Evolutionary conservation across 306 rosid species (phyloP).

Genomic region (Cicer judaicum): DNA sequence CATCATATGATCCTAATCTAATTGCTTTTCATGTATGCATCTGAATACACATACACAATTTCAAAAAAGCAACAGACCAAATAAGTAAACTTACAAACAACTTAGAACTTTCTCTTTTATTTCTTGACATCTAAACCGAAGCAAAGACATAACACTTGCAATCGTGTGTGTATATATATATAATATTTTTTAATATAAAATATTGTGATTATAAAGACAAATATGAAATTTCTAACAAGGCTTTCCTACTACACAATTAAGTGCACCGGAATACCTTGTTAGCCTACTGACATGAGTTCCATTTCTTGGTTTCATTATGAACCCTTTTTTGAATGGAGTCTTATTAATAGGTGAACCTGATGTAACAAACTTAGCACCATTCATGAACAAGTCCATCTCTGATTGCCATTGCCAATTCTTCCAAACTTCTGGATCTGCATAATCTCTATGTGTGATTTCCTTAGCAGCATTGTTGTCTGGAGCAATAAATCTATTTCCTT

Average conservation of each 20-base stretch:
- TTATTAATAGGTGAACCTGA: conserved; percentile 6
- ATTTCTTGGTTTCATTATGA: conserved; percentile 42
- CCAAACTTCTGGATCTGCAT: conserved; percentile 2
- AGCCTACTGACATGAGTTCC: conserved; percentile 27
- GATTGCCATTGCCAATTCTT: conserved; percentile 43
- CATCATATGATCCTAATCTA: no score
- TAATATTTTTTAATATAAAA: not conserved
- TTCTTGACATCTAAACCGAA: conserved; percentile 2
- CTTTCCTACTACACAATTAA: not conserved
- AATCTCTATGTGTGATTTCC: conserved; percentile 54
- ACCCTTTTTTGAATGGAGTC: not conserved
- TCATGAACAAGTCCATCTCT: conserved; percentile 39
- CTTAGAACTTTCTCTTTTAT: not conserved
- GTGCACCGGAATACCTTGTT: conserved; percentile 33
- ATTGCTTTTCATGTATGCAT: not conserved
- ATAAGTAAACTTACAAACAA: not conserved
- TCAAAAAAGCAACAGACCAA: not conserved
- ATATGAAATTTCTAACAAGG: conserved; percentile 28
- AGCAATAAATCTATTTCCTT: conserved; percentile 86
- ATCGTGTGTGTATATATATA: not conserved
- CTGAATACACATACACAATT: not conserved
- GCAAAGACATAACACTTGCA: not conserved
- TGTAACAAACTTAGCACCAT: conserved; percentile 26
- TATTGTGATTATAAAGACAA: no score
- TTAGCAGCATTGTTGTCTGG: conserved; percentile 57